A percentile compares a stretch with the other conserved stretches of the same genome.
Evolutionary conservation across 2,329 filamentous ascomycete genomes (phyloP).

Genomic region (Cryphonectria japonica): DNA sequence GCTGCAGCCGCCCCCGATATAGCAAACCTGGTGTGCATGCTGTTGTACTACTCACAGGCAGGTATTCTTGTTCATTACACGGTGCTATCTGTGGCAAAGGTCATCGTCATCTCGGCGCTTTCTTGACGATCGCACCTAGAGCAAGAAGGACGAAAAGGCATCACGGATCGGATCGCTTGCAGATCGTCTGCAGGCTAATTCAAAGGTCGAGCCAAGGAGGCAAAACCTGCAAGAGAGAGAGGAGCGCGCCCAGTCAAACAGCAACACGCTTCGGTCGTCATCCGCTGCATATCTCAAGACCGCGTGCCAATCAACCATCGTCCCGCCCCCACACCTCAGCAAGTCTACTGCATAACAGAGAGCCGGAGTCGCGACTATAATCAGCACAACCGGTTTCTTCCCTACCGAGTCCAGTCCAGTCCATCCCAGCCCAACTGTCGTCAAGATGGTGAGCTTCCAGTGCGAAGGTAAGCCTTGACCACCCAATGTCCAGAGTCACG

Average conservation of each 20-base stretch:
- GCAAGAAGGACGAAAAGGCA: constrained; percentile 4
- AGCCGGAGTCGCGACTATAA: constrained; percentile 15
- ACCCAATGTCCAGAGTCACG: constrained; percentile 3
- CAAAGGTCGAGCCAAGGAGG: background rate
- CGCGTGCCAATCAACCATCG: constrained; percentile 28
- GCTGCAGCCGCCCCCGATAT: background rate
- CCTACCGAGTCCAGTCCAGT: background rate
- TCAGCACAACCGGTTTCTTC: constrained; percentile 2
- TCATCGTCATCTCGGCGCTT: background rate
- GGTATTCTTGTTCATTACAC: background rate
- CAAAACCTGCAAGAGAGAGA: constrained; percentile 21
- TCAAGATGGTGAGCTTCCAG: constrained; percentile 29
- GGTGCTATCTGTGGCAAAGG: constrained; percentile 8
- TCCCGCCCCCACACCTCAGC: constrained; percentile 16
- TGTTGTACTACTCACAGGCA: background rate
- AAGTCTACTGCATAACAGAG: constrained; percentile 13
- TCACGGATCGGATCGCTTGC: constrained; percentile 5
- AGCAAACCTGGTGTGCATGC: background rate
- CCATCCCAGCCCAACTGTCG: background rate
- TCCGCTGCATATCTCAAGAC: constrained; percentile 21
- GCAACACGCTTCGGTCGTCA: constrained; percentile 28
- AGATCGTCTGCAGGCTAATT: background rate
- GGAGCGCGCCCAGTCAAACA: constrained; percentile 25
- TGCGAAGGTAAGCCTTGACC: constrained; percentile 28
- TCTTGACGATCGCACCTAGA: background rate